phyloP scores from a whole-genome alignment of 192 early-diverging fungal species.

The Kappamyces sp. region DNA sequence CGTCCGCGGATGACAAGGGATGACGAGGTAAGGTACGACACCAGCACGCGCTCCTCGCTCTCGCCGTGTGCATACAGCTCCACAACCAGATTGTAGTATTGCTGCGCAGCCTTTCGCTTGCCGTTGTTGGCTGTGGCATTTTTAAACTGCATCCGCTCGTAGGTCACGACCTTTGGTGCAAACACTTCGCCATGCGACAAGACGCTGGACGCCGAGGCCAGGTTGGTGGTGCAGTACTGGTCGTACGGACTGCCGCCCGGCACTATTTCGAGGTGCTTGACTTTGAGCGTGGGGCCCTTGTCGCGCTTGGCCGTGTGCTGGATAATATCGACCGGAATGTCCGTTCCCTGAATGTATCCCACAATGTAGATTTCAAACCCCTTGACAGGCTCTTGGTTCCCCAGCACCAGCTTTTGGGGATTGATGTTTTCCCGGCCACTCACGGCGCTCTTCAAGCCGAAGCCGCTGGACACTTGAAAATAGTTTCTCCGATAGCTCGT shows the following conservation, averaged over 20 bases:
- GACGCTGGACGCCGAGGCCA: conserved; percentile 3
- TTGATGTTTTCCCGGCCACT: conserved; percentile 25
- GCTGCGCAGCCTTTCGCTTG: conserved; percentile 84
- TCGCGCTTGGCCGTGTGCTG: conserved; percentile 94
- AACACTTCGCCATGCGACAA: neutral
- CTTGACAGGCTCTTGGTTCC: conserved; percentile 63
- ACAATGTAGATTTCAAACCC: conserved; percentile 44
- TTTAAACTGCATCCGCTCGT: conserved; percentile 94
- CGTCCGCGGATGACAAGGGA: conserved; percentile 91
- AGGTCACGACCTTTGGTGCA: conserved; percentile 47
- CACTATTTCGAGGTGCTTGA: conserved; percentile 17
- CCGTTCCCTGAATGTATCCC: conserved; percentile 70
- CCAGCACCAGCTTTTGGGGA: conserved; percentile 52
- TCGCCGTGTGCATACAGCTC: conserved; percentile 57
- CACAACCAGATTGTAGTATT: conserved; percentile 79
- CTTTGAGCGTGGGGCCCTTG: conserved; percentile 80
- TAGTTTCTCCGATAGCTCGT: conserved; percentile 97
- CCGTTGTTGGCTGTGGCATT: conserved; percentile 92
- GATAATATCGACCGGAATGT: conserved; percentile 72
- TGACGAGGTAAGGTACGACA: conserved; percentile 70
- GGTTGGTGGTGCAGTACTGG: conserved; percentile 21
- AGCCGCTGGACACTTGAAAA: conserved; percentile 80
- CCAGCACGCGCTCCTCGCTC: conserved; percentile 34
- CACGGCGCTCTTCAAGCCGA: conserved; percentile 37
- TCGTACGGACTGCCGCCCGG: conserved; percentile 28